A percentile compares a stretch with the other conserved stretches of the same genome.
Evolutionary conservation across 352 stramenopile genomes (phyloP).

Genomic region (Thraustochytrium striatum): DNA sequence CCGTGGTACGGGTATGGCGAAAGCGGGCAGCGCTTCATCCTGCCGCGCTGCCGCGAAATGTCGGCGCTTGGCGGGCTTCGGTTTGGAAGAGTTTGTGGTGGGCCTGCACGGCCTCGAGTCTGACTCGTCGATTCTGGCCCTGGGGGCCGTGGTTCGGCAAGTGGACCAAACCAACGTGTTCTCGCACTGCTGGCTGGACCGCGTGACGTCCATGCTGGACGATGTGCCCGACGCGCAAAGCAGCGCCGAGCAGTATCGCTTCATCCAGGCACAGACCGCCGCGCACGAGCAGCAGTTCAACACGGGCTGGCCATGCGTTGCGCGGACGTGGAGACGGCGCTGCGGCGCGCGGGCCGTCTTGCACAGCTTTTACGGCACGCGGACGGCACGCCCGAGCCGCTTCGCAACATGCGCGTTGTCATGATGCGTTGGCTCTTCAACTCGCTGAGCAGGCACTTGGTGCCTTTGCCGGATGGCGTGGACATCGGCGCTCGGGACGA

Average conservation of each 20-base stretch:
- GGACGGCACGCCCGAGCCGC: not conserved
- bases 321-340: not conserved
- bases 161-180: slow-evolving; percentile 43
- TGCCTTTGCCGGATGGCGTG: not conserved
- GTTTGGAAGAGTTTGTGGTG: slow-evolving; percentile 33
- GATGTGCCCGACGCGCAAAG: not conserved
- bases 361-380: slow-evolving; percentile 9
- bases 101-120: slow-evolving; percentile 10
- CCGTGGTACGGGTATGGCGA: slow-evolving; percentile 34
- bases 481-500: too few relatives aligned
- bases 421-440: slow-evolving; percentile 41
- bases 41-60: not conserved
- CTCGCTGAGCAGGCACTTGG: not conserved
- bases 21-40: slow-evolving; percentile 21
- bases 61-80: not conserved
- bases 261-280: not conserved
- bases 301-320: slow-evolving; percentile 34
- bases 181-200: slow-evolving; percentile 30
- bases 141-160: slow-evolving; percentile 22
- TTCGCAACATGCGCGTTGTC: not conserved
- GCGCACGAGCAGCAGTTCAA: slow-evolving; percentile 35
- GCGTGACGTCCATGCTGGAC: slow-evolving; percentile 22
- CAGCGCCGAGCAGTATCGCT: slow-evolving; percentile 23
- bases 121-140: slow-evolving; percentile 15
- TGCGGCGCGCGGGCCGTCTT: not conserved